Evolutionary conservation across 495 filamentous ascomycete species (phyloP).

Genomic region (Neurospora sp.): DNA sequence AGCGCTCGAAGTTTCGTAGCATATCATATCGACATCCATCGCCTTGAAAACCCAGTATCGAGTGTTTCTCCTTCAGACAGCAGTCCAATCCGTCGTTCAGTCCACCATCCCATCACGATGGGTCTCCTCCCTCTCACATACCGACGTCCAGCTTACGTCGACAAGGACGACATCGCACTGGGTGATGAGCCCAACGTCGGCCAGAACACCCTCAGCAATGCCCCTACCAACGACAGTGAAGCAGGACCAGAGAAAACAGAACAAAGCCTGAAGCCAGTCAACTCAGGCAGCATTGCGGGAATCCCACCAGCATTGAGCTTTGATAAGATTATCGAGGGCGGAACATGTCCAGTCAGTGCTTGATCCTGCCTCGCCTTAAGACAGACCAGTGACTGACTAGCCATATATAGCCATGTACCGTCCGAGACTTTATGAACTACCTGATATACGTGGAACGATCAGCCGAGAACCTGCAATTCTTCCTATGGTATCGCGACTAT

Average conservation of each 20-base stretch:
- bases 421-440: constrained; percentile 74
- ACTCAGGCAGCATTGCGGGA: constrained; percentile 19
- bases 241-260: constrained; percentile 5
- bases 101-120: constrained; percentile 12
- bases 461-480: constrained; percentile 75
- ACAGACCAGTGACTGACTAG: background rate
- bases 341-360: constrained; percentile 60
- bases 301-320: constrained; percentile 63
- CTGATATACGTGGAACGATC: constrained; percentile 62
- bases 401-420: constrained; percentile 52
- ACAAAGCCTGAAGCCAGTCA: constrained; percentile 15
- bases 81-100: background rate
- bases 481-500: constrained; percentile 64
- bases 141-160: constrained; percentile 28
- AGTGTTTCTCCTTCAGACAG: background rate
- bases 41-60: background rate
- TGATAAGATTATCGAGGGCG: constrained; percentile 59
- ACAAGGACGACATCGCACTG: constrained; percentile 7
- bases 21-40: background rate
- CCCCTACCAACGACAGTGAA: constrained; percentile 3
- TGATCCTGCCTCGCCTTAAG: background rate
- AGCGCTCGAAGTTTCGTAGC: background rate
- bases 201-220: constrained; percentile 15
- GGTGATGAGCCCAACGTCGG: constrained; percentile 5
- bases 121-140: constrained; percentile 26